A percentile compares a stretch with the other conserved stretches of the same genome.
Conservation (phyloP, 2,329 filamentous ascomycete species). For the Coleophoma cylindrospora region DNA sequence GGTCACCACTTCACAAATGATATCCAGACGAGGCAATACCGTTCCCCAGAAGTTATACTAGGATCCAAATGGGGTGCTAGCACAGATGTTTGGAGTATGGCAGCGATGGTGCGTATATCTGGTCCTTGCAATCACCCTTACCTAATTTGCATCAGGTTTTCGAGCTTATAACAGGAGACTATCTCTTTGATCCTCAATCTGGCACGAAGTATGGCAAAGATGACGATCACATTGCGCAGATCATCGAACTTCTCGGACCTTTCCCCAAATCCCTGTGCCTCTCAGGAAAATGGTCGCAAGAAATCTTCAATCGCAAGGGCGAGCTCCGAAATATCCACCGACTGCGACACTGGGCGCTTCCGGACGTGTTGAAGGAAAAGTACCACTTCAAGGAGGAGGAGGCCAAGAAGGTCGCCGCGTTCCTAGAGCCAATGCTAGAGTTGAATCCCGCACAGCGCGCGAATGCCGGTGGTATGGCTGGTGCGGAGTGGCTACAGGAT, state of each 20-base stretch:
- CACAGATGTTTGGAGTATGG: slow-evolving; percentile 99
- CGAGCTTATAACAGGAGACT: slow-evolving; percentile 96
- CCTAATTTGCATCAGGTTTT: slow-evolving; percentile 61
- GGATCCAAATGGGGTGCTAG: slow-evolving; percentile 99
- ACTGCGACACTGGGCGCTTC: slow-evolving; percentile 89
- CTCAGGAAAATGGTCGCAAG: slow-evolving; percentile 93
- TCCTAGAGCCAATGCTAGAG: slow-evolving; percentile 87
- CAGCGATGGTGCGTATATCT: slow-evolving; percentile 74
- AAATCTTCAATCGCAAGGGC: slow-evolving; percentile 97
- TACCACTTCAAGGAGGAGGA: slow-evolving; percentile 91
- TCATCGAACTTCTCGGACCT: slow-evolving; percentile 90
- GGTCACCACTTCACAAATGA: slow-evolving; percentile 99
- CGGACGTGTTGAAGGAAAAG: slow-evolving; percentile 91
- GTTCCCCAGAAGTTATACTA: slow-evolving; percentile 94
- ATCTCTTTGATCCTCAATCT: slow-evolving; percentile 96
- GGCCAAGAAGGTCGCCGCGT: slow-evolving; percentile 71
- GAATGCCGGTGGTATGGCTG: slow-evolving; percentile 93
- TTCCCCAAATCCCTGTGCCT: slow-evolving; percentile 92
- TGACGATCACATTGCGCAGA: slow-evolving; percentile 98
- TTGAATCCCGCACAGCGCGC: slow-evolving; percentile 82
- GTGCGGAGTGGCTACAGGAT: slow-evolving; percentile 75
- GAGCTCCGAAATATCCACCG: slow-evolving; percentile 97
- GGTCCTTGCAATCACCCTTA: background rate
- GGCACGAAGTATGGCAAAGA: slow-evolving; percentile 99
- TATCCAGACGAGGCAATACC: slow-evolving; percentile 95